Percentiles rank a stretch among this genome's conserved stretches.
Conservation (phyloP, 306 rosid genomes). For the Ziziphus jujuba region DNA sequence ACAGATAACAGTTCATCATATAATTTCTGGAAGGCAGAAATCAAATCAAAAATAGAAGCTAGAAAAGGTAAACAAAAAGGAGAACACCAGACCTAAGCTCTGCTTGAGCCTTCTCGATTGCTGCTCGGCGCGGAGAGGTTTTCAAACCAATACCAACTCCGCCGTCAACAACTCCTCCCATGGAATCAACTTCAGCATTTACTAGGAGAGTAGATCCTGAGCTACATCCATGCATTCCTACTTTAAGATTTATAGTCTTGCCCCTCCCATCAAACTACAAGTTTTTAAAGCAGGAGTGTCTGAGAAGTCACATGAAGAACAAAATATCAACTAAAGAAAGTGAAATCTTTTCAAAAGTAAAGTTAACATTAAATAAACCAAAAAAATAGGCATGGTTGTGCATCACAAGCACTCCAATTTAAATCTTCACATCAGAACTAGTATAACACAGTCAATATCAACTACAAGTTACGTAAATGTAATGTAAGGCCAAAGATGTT, state of each 20-base stretch:
- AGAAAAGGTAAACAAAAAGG: conserved; percentile 20
- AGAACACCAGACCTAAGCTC: conserved; percentile 75
- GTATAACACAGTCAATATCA: not conserved
- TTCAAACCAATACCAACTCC: conserved; percentile 94
- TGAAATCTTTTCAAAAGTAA: not conserved
- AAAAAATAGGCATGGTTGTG: not conserved
- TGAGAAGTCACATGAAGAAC: conserved; percentile 9
- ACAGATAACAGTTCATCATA: conserved; percentile 32
- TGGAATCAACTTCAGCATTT: conserved; percentile 99
- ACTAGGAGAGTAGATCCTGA: conserved; percentile 78
- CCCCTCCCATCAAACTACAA: conserved; percentile 55
- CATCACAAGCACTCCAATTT: not conserved
- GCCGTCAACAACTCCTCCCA: conserved; percentile 99
- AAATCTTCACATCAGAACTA: not conserved
- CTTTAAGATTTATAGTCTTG: conserved; percentile 42
- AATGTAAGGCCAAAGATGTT: not conserved
- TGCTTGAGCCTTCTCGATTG: conserved; percentile 90
- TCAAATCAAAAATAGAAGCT: conserved; percentile 12
- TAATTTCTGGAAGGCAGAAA: conserved; percentile 14
- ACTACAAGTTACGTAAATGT: not conserved
- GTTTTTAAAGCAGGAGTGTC: conserved; percentile 11
- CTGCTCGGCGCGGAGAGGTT: conserved; percentile 91
- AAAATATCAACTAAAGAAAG: not conserved
- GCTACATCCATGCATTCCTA: conserved; percentile 91
- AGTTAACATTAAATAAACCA: not conserved